Base-by-base conservation (phyloP, 257 asterid genomes). In the Euphrasia confusa region DNA sequence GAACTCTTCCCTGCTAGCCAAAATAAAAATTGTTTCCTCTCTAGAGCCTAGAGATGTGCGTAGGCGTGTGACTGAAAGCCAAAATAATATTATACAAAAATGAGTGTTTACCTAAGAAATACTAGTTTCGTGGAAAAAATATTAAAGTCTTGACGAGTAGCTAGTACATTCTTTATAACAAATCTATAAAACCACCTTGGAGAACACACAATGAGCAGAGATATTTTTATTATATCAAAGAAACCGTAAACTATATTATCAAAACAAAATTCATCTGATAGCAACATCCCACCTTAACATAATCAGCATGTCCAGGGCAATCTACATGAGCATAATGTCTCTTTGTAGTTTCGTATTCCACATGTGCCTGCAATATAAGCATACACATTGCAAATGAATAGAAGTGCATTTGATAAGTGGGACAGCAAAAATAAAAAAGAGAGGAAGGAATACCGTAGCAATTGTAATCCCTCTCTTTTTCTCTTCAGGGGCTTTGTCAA, bases 251-350 rank as follows among this genome's bases (percentile, higher is more conserved):
- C 10, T 37, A 0, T 37, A 37, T 37, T 7, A 35, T 7, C 42
- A 37, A 37, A 9, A 37, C 2, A 11, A 37, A 37, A 7, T 37
- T 90, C 97, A 37, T 37, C 52, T 45, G 18, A 10, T 45, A 10
- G 14, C 52, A 13, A 45, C 52, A 52, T 65, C 90, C 78, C 74
- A 88, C 98, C 75, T 90, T 90, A 66, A 90, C 96, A 68, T 91
- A 91, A 70, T 91, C 98, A 17, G 96, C 97, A 60, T 90, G 96
- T 3, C 97, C 97, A 2, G 97, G 97, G 63, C 97, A 90, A 69
- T 90, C 80, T 8, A 71, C 81, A 64, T 68, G 81, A 10, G 77
- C 75, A 7, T 72, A 76, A 56, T 76, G 81, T 33, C 98, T 79
- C 72, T 85, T 88, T 18, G 76, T 70, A 26, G 98, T 88, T 74